Evolutionary conservation across 192 early-diverging fungal genomes (phyloP), one percentile per base, ranked within the genome.

Genomic region (Entomortierella chlamydospora): DNA sequence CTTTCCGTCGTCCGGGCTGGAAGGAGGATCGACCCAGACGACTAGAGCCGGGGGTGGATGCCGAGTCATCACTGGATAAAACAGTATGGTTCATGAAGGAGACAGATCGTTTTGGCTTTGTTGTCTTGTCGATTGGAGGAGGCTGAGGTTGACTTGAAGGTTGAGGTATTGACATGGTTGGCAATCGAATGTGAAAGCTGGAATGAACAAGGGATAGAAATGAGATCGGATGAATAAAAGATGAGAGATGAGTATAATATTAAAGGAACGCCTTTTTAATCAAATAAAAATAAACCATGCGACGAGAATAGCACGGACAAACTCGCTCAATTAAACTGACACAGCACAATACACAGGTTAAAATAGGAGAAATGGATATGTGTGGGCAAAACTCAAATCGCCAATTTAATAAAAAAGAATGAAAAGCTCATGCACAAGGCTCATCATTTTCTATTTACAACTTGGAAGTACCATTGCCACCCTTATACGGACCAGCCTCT

Each of bases 61-160:
- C 26, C 8, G 54, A 15, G 31, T 42, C 25, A 43, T 37, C 34
- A 26, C 8, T 13, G 12, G 72, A 23, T 13, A 59, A 25, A 34
- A 51, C 47, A 7, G 37, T 34, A 10, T 74, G 72, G 2, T 59
- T 53, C 37, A 74, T 11, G 63, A 74, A 74, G 29, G 72, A 74
- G 30, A 74, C 72, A 26, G 63, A 67, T 25, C 72, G 33, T 31
- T 68, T 74, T 2, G 72, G 72, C 20, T 74, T 74, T 25, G 64
- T 67, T 17, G 64, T 26, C 2, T 53, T 49, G 31, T 67, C 61
- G 31, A 67, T 49, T 9, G 64, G 10, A 2, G 72, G 72, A 18
- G 72, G 56, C 15, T 45, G 43, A 33, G 50, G 25, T 12, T 45
- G 28, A 23, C n/a, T n/a, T n/a, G n/a, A n/a, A n/a, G n/a, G n/a